A percentile compares a stretch with the other conserved stretches of the same genome.
phyloP scores from a whole-genome alignment of 768 basidiomycete genomes.

The Lentinula sp. region DNA sequence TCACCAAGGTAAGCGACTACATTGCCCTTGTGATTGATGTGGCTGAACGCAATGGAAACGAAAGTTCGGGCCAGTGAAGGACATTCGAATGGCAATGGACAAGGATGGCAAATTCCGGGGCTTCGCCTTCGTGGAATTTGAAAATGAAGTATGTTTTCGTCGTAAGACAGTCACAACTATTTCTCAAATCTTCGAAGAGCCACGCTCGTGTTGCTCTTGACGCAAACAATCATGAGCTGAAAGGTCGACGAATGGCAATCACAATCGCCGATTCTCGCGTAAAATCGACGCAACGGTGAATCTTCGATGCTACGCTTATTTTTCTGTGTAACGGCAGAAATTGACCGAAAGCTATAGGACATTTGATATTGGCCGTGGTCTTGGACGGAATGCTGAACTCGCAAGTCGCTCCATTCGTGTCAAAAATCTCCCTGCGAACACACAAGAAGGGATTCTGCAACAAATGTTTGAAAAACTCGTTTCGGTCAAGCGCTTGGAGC shows the following conservation, averaged over 20 bases:
- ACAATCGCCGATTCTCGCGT: slow-evolving; percentile 76
- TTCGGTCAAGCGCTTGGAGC: slow-evolving; percentile 64
- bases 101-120: slow-evolving; percentile 69
- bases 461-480: slow-evolving; percentile 81
- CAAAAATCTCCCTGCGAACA: slow-evolving; percentile 62
- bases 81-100: slow-evolving; percentile 73
- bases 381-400: slow-evolving; percentile 48
- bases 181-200: slow-evolving; percentile 33
- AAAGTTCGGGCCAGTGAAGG: slow-evolving; percentile 80
- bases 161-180: not conserved
- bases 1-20: slow-evolving; percentile 55
- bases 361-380: slow-evolving; percentile 45
- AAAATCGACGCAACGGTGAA: slow-evolving; percentile 47
- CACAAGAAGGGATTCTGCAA: slow-evolving; percentile 90
- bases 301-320: not conserved
- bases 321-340: not conserved
- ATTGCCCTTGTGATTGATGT: not conserved
- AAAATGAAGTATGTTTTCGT: slow-evolving; percentile 54
- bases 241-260: slow-evolving; percentile 85
- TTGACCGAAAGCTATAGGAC: slow-evolving; percentile 21
- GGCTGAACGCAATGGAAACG: not conserved
- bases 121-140: slow-evolving; percentile 91
- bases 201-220: slow-evolving; percentile 65
- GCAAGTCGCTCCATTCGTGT: slow-evolving; percentile 72
- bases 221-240: slow-evolving; percentile 84